A percentile compares a stretch with the other conserved stretches of the same genome.
phyloP scores from a whole-genome alignment of 768 basidiomycete genomes.

The Dioszegia hungarica region DNA sequence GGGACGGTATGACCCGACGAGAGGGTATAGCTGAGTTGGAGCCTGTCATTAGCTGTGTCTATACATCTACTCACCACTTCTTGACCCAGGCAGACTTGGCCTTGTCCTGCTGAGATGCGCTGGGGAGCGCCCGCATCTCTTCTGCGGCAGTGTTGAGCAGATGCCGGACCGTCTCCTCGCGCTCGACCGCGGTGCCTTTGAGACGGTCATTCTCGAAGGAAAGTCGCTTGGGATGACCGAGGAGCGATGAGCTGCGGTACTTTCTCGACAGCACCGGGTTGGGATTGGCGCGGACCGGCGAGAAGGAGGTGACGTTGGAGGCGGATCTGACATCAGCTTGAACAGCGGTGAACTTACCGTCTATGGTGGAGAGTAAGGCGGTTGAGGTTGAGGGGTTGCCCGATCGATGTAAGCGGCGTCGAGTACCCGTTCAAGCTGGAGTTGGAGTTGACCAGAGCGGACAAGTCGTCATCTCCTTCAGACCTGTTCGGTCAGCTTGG shows the following conservation, averaged over 20 bases:
- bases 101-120: slow-evolving; percentile 25
- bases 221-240: not conserved
- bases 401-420: not conserved
- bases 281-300: not conserved
- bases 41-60: slow-evolving; percentile 11
- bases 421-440: slow-evolving; percentile 2
- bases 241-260: slow-evolving; percentile 13
- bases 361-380: slow-evolving; percentile 26
- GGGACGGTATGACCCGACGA: slow-evolving; percentile 61
- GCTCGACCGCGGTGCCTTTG: slow-evolving; percentile 13
- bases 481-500: slow-evolving; percentile 16
- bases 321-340: slow-evolving; percentile 1
- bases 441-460: slow-evolving; percentile 14
- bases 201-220: slow-evolving; percentile 8
- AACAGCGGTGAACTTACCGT: not conserved
- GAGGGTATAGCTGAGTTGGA: slow-evolving; percentile 23
- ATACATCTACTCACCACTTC: slow-evolving; percentile 20
- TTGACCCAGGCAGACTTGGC: slow-evolving; percentile 25
- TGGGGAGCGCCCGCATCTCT: slow-evolving; percentile 1
- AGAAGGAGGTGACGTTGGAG: slow-evolving; percentile 9
- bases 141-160: slow-evolving; percentile 8
- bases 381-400: slow-evolving; percentile 8
- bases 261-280: slow-evolving; percentile 20
- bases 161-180: slow-evolving; percentile 13
- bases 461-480: slow-evolving; percentile 15